Evolutionary conservation across 352 stramenopile species (phyloP).

Genomic region (Globisporangium solare): DNA sequence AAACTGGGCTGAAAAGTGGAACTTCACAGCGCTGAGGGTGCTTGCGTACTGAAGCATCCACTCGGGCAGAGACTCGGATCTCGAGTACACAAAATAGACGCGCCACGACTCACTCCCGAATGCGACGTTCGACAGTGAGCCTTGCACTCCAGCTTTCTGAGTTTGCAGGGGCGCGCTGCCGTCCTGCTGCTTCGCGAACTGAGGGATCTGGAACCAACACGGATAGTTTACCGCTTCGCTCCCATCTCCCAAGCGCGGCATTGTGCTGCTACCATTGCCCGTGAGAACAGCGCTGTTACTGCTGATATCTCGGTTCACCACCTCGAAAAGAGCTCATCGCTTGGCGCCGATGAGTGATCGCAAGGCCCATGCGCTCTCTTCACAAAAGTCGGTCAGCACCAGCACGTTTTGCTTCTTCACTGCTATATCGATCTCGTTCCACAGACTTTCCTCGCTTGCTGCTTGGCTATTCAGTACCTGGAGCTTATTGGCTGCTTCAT

Average conservation of each 20-base stretch:
- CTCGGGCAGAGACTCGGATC: conserved; percentile 16
- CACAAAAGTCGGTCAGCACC: conserved; percentile 38
- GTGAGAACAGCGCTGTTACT: conserved; percentile 4
- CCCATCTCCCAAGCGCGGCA: not conserved
- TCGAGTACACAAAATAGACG: conserved; percentile 48
- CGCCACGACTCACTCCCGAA: conserved; percentile 38
- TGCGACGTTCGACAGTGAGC: conserved; percentile 18
- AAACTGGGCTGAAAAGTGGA: conserved; percentile 34
- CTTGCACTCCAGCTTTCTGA: no score
- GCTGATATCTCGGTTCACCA: conserved; percentile 44
- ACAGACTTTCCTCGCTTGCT: conserved; percentile 18
- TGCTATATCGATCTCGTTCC: conserved; percentile 33
- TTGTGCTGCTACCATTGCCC: not conserved
- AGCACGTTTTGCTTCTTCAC: conserved; percentile 35
- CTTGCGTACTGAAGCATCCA: conserved; percentile 44
- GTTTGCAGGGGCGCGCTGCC: not conserved
- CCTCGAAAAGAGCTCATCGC: conserved; percentile 34
- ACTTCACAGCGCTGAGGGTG: conserved; percentile 36
- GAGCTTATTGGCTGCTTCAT: conserved; percentile 14
- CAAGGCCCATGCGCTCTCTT: conserved; percentile 20
- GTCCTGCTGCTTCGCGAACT: not conserved
- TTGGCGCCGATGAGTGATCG: conserved; percentile 43
- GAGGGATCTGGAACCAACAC: conserved; percentile 13
- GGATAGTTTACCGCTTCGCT: not conserved
- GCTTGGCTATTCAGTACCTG: conserved; percentile 6